These are phyloP conservation scores for Edaphochlamys debaryana DNA, from an alignment of 139 green algal genomes.

Conservation along the genomic window DNA sequence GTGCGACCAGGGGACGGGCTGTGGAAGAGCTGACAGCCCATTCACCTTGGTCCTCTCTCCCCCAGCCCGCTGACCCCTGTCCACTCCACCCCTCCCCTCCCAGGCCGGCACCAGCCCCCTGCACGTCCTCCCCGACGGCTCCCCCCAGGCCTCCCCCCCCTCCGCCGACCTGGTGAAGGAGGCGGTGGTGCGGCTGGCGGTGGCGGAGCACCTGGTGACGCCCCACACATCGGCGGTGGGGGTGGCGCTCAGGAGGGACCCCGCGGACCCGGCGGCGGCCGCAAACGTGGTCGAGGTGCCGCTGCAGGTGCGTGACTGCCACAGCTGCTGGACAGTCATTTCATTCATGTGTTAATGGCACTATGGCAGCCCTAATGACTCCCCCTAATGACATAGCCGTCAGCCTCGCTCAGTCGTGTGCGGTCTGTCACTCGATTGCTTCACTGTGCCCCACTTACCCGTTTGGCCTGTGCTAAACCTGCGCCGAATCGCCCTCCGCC, in stretches of 20 bases:
- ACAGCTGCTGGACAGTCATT: no score
- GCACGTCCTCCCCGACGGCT: constrained; percentile 40
- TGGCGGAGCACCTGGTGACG: constrained; percentile 48
- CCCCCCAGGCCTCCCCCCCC: not conserved
- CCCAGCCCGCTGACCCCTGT: not conserved
- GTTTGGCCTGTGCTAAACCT: no score
- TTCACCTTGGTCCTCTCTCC: not conserved
- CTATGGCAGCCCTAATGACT: no score
- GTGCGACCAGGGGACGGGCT: not conserved
- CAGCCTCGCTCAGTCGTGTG: no score
- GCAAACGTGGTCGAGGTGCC: constrained; percentile 37
- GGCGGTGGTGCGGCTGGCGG: constrained; percentile 21
- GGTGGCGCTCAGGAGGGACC: constrained; percentile 43
- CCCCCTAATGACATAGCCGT: no score
- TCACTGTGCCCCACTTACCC: no score
- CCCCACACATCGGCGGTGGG: constrained; percentile 49
- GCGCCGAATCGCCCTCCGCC: no score
- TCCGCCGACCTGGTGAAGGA: constrained; percentile 25
- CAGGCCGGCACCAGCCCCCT: constrained; percentile 32
- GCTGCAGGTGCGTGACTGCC: constrained; percentile 30
- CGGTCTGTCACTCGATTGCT: no score
- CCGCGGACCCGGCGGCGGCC: constrained; percentile 8
- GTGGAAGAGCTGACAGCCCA: no score
- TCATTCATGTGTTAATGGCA: no score
- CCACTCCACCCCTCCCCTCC: not conserved